Base-by-base conservation (phyloP, 805 yeast species). In the Ogataea thermomethanolica region DNA sequence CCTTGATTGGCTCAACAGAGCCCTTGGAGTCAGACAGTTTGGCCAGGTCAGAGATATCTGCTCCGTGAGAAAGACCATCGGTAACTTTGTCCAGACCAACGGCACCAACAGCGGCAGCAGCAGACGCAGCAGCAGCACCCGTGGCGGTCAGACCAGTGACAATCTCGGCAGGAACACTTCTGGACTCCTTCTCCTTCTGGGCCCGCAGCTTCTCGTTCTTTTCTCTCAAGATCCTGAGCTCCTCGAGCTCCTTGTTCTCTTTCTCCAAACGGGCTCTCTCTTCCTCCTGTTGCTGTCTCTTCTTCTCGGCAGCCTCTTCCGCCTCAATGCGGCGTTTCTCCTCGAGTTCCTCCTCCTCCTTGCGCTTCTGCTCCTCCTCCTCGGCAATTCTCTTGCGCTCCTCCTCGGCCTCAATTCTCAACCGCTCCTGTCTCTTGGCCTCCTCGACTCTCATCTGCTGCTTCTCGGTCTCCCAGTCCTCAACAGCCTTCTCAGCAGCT, bases 391-490 rank as follows among this genome's bases (percentile, higher is more conserved):
- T 60, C 53, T 60, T 52, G 48, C 70, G 56, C 50, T 64, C 69
- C 33, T 55, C 64, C 45, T 62, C 67, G 9, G 60, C 63, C 46
- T 67, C 70, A 14, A 65, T 56, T 43, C 68, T 60, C 39, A 66
- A 51, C 39, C 66, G 59, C 51, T 71, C 76, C 46, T 73, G 77
- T 39, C 69, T 75, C 39, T 61, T 57, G 14, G 73, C 76, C 38
- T 69, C 69, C 35, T 66, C 65, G 35, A 62, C 55, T 39, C 74
- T 73, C 38, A 73, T 55, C n/a, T 57, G 65, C 33, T 65, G 62
- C 56, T 66, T 65, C 45, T 76, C 78, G 5, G 51, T 51, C 45
- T 68, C 66, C 81, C 81, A 76, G 14, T 56, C 57, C 21, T 49
- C 40, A 37, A 54, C 61, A 33, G 72, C 59, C 31, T 67, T 54